Percentiles rank a stretch among this genome's conserved stretches.
These are phyloP conservation scores for Penicillium arizonense DNA, from an alignment of 495 filamentous ascomycete species.

Conservation along the genomic window DNA sequence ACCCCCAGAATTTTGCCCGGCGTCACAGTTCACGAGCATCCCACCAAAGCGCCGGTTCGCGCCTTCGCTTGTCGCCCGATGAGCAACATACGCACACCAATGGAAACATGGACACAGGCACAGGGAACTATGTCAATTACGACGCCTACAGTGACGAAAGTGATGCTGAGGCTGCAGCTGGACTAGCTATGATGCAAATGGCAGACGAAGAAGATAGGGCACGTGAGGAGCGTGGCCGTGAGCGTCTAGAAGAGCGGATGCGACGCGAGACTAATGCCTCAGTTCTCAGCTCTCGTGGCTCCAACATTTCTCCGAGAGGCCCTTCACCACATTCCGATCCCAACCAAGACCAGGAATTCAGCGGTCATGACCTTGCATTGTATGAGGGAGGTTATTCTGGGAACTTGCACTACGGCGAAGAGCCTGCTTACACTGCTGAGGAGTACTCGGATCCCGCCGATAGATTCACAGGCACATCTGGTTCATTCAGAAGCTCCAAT, in stretches of 20 bases:
- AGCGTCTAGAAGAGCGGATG: constrained; percentile 43
- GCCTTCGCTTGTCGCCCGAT: constrained; percentile 33
- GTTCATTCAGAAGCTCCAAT: constrained; percentile 40
- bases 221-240: constrained; percentile 36
- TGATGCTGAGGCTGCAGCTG: constrained; percentile 87
- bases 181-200: constrained; percentile 77
- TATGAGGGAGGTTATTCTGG: constrained; percentile 75
- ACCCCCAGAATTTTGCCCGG: constrained; percentile 26
- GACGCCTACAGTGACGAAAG: constrained; percentile 69
- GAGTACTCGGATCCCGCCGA: constrained; percentile 16
- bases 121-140: constrained; percentile 49
- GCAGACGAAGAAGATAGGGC: constrained; percentile 78
- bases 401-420: constrained; percentile 70
- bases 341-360: constrained; percentile 64
- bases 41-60: constrained; percentile 19
- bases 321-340: constrained; percentile 13
- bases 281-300: constrained; percentile 31
- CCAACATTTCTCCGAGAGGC: constrained; percentile 18
- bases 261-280: constrained; percentile 52
- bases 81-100: constrained; percentile 51
- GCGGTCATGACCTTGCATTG: constrained; percentile 66
- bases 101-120: constrained; percentile 43
- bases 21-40: constrained; percentile 26
- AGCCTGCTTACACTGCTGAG: constrained; percentile 26
- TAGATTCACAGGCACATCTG: constrained; percentile 18